These are phyloP conservation scores for Malbranchea zuffiana DNA, from an alignment of 2,329 filamentous ascomycete species.

Conservation along the genomic window DNA sequence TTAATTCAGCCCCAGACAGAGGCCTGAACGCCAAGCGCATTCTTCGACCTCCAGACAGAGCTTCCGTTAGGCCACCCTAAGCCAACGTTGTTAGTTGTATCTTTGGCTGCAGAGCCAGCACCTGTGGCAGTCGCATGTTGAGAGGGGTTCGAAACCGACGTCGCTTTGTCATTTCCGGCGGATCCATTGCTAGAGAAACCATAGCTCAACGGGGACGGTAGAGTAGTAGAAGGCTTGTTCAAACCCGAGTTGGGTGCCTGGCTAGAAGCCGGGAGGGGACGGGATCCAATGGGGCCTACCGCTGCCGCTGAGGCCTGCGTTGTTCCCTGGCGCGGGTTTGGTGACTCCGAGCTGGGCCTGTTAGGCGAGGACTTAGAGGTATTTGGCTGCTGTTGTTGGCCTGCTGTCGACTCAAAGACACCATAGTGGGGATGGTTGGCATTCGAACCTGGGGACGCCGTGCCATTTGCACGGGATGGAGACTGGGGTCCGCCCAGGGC, in stretches of 20 bases:
- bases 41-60: slow-evolving; percentile 76
- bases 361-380: slow-evolving; percentile 81
- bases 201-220: slow-evolving; percentile 77
- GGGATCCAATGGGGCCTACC: slow-evolving; percentile 88
- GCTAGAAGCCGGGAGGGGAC: slow-evolving; percentile 54
- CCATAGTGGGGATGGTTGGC: slow-evolving; percentile 44
- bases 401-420: slow-evolving; percentile 47
- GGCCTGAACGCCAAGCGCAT: slow-evolving; percentile 72
- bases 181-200: slow-evolving; percentile 47
- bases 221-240: slow-evolving; percentile 75
- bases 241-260: slow-evolving; percentile 46
- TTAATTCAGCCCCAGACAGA: slow-evolving; percentile 74
- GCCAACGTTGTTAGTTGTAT: slow-evolving; percentile 34
- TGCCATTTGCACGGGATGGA: slow-evolving; percentile 68
- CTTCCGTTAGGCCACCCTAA: slow-evolving; percentile 70
- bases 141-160: slow-evolving; percentile 51
- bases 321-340: slow-evolving; percentile 56
- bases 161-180: slow-evolving; percentile 43
- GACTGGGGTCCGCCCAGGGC: slow-evolving; percentile 38
- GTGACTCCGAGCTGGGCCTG: slow-evolving; percentile 48
- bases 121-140: slow-evolving; percentile 35
- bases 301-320: slow-evolving; percentile 45
- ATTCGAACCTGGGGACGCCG: slow-evolving; percentile 55
- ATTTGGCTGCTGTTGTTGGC: slow-evolving; percentile 54
- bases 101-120: slow-evolving; percentile 24